phyloP scores from a whole-genome alignment of 1,284 basidiomycete species.

The Microbotryomycetes sp. region DNA sequence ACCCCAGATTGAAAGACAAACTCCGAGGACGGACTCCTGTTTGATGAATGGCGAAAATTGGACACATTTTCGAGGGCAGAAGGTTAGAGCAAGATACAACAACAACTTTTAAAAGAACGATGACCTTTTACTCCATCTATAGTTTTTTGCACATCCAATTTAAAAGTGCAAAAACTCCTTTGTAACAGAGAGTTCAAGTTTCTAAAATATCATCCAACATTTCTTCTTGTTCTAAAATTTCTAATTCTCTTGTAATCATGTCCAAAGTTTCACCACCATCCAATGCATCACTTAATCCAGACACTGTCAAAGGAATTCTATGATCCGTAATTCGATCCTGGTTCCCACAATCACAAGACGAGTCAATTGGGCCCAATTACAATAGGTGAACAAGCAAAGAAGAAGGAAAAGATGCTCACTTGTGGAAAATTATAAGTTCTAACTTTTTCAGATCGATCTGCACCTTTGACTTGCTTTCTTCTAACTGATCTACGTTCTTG shows the following conservation, averaged over 20 bases:
- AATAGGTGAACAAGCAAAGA: not conserved
- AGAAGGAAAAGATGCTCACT: conserved; percentile 40
- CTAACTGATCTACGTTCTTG: conserved; percentile 63
- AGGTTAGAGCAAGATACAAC: no score
- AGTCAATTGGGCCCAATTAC: not conserved
- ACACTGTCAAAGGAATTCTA: conserved; percentile 68
- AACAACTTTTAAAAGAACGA: no score
- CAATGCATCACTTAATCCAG: conserved; percentile 65
- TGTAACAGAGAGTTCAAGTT: not conserved
- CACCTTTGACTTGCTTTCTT: conserved; percentile 65
- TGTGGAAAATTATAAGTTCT: conserved; percentile 89
- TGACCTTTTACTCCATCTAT: no score
- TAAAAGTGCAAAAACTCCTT: no score
- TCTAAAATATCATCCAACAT: conserved; percentile 15
- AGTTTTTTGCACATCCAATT: no score
- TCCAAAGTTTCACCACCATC: conserved; percentile 57
- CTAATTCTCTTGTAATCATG: conserved; percentile 18
- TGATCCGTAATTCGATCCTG: conserved; percentile 90
- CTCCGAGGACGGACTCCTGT: no score
- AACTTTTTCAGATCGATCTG: conserved; percentile 83
- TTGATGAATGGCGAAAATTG: no score
- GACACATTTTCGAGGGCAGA: no score
- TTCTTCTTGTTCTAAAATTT: conserved; percentile 25
- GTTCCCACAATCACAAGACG: no score
- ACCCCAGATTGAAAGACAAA: no score